Evolutionary conservation across 768 basidiomycete genomes (phyloP), one percentile per base, ranked within the genome.

Genomic region (Piloderma croceum): DNA sequence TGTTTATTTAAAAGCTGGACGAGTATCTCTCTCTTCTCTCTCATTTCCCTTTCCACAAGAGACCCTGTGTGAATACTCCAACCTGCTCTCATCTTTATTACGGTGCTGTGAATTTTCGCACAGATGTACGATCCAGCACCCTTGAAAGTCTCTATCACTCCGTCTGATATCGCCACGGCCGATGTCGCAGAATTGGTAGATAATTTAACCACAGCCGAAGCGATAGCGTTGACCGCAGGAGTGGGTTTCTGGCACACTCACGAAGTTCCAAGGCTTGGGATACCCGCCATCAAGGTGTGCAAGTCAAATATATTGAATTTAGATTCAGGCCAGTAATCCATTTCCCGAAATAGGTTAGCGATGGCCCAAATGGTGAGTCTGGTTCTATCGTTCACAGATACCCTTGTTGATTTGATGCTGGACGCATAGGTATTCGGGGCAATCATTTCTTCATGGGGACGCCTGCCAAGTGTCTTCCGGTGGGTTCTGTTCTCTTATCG

Each of bases 391-490:
- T 39, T 17, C 23, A 7, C 6, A 46, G 2, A 7, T 9, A 10
- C 33, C 15, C 10, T 12, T 18, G 19, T 23, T 36, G n/a, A 31
- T 12, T 36, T 31, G 44, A 6, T 42, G n/a, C 6, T 32, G 19
- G 21, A 12, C 25, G 20, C 36, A 7, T 43, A 71, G 70, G 70
- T n/a, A 63, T 74, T 37, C 58, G 85, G 46, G 85, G 85, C 12
- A 77, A 81, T 52, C 79, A 81, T 52, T 87, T 86, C 67, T 82
- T 87, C 53, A 84, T 84, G 79, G 70, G 81, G 24, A 84, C 83
- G 0, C 86, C 84, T 7, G 83, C 86, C 7, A 87, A 88, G 60
- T 83, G 80, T 52, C 69, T 88, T 19, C 84, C 85, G 1, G 76
- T 77, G 49, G 36, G 73, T 58, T n/a, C 15, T 29, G 27, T 29